phyloP scores from a whole-genome alignment of 2,329 filamentous ascomycete genomes.

The Colletotrichum sp. region DNA sequence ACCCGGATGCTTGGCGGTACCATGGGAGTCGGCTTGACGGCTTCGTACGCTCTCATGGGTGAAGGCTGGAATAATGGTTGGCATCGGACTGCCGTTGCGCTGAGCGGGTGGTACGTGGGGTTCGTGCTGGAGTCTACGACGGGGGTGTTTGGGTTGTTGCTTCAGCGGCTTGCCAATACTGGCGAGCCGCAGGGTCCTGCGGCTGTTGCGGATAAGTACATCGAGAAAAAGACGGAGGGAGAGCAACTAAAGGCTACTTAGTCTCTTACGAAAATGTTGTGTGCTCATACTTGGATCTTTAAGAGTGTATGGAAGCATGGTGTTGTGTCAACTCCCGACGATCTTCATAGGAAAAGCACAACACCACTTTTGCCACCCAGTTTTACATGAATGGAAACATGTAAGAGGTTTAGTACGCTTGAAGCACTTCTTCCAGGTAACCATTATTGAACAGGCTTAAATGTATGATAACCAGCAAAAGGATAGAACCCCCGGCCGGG shows the following conservation, averaged over 20 bases:
- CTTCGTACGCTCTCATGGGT: background rate
- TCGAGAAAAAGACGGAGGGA: background rate
- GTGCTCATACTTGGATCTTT: background rate
- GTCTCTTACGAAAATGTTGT: background rate
- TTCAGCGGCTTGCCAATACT: background rate
- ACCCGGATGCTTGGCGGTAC: background rate
- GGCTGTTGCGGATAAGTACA: background rate
- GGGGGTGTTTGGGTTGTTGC: background rate
- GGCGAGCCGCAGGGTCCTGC: background rate
- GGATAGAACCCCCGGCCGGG: background rate
- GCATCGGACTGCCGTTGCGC: background rate
- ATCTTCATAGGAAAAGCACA: background rate
- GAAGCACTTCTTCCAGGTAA: background rate
- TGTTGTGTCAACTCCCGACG: rapidly evolving
- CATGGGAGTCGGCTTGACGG: background rate
- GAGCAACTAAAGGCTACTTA: background rate
- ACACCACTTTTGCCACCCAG: background rate
- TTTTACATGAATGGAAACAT: background rate
- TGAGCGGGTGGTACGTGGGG: background rate
- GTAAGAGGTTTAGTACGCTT: background rate
- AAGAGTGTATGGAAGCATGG: background rate
- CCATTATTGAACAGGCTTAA: background rate
- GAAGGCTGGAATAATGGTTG: background rate
- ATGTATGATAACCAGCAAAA: background rate
- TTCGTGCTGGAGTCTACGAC: background rate